These are phyloP conservation scores for Gossypium schwendimanii DNA, from an alignment of 441 rosid species.

Conservation along the genomic window DNA sequence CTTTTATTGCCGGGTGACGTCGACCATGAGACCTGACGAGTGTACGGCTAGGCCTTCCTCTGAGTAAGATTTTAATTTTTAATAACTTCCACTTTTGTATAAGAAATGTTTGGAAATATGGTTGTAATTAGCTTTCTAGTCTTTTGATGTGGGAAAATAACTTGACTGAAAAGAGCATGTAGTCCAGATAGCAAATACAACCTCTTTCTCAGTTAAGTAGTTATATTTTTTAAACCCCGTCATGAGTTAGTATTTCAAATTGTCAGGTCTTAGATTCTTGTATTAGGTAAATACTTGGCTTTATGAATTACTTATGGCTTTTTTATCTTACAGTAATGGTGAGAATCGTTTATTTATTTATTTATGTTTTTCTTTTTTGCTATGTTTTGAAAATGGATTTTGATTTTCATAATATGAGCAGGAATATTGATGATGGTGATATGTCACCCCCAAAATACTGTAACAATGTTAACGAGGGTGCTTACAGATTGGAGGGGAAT, in stretches of 20 bases:
- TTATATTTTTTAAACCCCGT: not conserved
- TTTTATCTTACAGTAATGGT: slow-evolving; percentile 3
- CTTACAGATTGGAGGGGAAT: slow-evolving; percentile 34
- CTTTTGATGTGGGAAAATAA: not conserved
- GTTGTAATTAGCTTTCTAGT: slow-evolving; percentile 1
- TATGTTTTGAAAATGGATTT: slow-evolving; percentile 14
- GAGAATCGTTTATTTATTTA: not conserved
- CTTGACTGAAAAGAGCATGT: not conserved
- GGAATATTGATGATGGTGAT: slow-evolving; percentile 38
- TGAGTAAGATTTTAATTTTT: slow-evolving; percentile 50
- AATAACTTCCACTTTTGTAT: not conserved
- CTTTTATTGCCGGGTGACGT: slow-evolving; percentile 70
- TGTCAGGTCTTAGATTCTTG: slow-evolving; percentile 1
- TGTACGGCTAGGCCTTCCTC: slow-evolving; percentile 33
- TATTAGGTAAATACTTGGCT: slow-evolving; percentile 1
- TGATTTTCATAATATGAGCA: slow-evolving; percentile 33
- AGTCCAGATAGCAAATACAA: not conserved
- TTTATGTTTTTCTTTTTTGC: not conserved
- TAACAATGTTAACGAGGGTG: slow-evolving; percentile 37
- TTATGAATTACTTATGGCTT: slow-evolving; percentile 6
- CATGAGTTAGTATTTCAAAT: not conserved
- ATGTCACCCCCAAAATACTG: slow-evolving; percentile 30
- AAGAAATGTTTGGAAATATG: not conserved
- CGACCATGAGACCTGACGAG: slow-evolving; percentile 49
- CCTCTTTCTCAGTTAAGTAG: not conserved